phyloP scores from a whole-genome alignment of 441 rosid genomes.

The Brassica balearica region DNA sequence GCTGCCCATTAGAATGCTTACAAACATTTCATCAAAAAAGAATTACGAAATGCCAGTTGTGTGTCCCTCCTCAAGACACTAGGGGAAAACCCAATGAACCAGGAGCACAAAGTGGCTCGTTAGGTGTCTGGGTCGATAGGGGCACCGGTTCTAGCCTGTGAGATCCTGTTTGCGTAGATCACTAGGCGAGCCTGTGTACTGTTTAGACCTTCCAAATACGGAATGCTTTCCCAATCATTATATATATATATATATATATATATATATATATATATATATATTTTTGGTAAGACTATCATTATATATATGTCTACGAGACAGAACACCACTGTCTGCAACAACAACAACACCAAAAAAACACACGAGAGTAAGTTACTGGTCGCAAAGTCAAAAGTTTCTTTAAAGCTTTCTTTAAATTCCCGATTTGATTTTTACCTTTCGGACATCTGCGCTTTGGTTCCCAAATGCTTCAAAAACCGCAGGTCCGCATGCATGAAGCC shows the following conservation, averaged over 20 bases:
- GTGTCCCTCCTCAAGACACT: not conserved
- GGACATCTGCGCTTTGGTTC: slow-evolving; percentile 94
- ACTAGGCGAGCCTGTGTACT: slow-evolving; percentile 91
- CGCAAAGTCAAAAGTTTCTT: no score
- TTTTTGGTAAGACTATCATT: slow-evolving; percentile 52
- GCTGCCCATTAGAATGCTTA: not conserved
- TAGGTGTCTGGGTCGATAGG: slow-evolving; percentile 51
- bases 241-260: no score
- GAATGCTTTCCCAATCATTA: slow-evolving; percentile 72
- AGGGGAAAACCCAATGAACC: not conserved
- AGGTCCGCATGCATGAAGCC: slow-evolving; percentile 21
- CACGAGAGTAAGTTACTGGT: no score
- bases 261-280: no score
- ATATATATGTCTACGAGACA: slow-evolving; percentile 97
- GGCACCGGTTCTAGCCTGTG: slow-evolving; percentile 89
- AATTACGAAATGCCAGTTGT: not conserved
- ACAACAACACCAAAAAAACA: not conserved
- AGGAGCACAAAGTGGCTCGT: slow-evolving; percentile 11
- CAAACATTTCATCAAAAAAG: not conserved
- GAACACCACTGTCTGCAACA: slow-evolving; percentile 91
- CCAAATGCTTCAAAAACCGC: slow-evolving; percentile 97
- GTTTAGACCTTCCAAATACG: slow-evolving; percentile 90
- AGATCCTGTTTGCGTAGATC: slow-evolving; percentile 95
- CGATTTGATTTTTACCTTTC: slow-evolving; percentile 65
- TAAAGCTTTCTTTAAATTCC: no score